Evolutionary conservation across 2,329 filamentous ascomycete genomes (phyloP).

Genomic region (Trichoderma sp.): DNA sequence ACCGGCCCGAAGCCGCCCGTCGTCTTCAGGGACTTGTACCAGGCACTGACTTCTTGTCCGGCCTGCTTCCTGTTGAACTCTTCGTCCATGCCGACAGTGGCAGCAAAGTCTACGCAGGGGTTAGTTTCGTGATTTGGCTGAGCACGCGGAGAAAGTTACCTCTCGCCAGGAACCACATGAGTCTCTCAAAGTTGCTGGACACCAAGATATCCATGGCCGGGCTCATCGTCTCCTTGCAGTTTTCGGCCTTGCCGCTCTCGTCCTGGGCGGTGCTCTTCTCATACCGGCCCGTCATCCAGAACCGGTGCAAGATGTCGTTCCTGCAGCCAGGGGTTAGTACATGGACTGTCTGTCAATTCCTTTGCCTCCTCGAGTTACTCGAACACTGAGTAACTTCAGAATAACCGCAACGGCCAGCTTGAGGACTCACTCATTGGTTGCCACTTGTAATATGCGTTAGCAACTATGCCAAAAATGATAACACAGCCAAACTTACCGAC

Average conservation of each 20-base stretch:
- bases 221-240: constrained; percentile 67
- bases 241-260: constrained; percentile 47
- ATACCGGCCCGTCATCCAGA: constrained; percentile 89
- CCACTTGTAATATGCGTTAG: constrained; percentile 2
- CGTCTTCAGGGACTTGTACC: constrained; percentile 79
- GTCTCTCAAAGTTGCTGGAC: constrained; percentile 92
- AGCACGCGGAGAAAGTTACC: background rate
- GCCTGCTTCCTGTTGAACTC: constrained; percentile 68
- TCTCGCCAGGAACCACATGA: constrained; percentile 84
- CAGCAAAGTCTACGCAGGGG: constrained; percentile 55
- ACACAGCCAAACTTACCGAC: constrained; percentile 62
- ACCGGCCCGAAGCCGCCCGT: constrained; percentile 81
- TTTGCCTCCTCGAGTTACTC: background rate
- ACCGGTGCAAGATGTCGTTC: constrained; percentile 94
- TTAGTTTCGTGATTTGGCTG: constrained; percentile 46
- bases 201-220: constrained; percentile 99
- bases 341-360: too few species aligned
- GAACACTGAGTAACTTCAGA: background rate
- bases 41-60: constrained; percentile 73
- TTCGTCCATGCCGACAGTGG: constrained; percentile 61
- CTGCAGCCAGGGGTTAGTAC: background rate
- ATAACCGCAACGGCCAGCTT: too few species aligned
- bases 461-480: accelerated
- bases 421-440: constrained; percentile 68
- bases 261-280: constrained; percentile 65